Base-by-base conservation (phyloP, 1,139 yeast genomes). In the Meyerozyma smithsonii region DNA sequence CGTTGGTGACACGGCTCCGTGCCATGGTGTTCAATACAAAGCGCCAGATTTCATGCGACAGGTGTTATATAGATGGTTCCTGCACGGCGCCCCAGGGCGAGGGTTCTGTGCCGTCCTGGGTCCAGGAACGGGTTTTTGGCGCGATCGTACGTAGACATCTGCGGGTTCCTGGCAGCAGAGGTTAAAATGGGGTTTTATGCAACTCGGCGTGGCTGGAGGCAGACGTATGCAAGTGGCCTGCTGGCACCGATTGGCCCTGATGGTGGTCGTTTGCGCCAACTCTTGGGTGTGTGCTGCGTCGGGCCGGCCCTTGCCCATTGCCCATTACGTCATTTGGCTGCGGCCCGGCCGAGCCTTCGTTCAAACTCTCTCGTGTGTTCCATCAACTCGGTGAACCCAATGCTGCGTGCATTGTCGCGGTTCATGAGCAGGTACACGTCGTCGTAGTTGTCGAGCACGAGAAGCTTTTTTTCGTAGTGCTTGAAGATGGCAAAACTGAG, bases 391-490 rank as follows among this genome's bases (percentile, higher is more conserved):
- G 42, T 43, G 35, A 43, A 48, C 33, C 40, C 21, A 6, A 30
- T n/a, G 17, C 12, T 30, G 7, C 34, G 10, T 1, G 34, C 12
- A 18, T 11, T 11, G 20, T 30, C 15, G 15, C 21, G 19, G 32
- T 72, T 70, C 68, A 74, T 66, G 34, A 66, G 58, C 14, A 61
- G 55, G 48, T 74, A 74, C 8, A 71, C 61, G 32, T 66, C 73
- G 12, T 69, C 66, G 2, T 68, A 64, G 8, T 60, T 52, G 3
- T 50, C 35, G 20, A 67, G 44, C 7, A 40, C 45, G 38, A 70
- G 39, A 8, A 74, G 45, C n/a, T 54, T 50, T 17, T 56, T 48
- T 40, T 72, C 74, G 43, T 65, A 64, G 12, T 66, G 51, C 42
- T 68, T 65, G 51, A 75, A 68, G 23, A 72, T 49, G 0, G 76